Conservation (phyloP, 371 early-diverging fungal genomes). For the Syncephalastrum racemosum region DNA sequence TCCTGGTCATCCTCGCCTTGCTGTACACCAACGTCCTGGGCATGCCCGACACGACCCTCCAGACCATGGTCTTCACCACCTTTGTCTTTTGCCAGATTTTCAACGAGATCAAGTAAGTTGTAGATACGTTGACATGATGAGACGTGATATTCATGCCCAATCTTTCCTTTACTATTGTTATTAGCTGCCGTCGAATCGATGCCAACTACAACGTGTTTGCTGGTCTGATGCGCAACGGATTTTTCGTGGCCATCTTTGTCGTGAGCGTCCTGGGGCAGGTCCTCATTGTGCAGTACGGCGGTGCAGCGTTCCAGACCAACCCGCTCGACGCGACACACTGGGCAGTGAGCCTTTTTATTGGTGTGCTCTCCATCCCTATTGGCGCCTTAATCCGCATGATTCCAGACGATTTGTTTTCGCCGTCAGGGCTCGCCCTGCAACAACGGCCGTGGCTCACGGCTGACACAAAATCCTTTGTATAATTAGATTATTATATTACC, state of each 20-base stretch:
- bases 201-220: slow-evolving; percentile 64
- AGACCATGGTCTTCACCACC: slow-evolving; percentile 72
- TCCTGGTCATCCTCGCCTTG: slow-evolving; percentile 51
- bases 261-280: slow-evolving; percentile 57
- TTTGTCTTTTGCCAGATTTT: slow-evolving; percentile 82
- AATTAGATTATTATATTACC: too few relatives aligned
- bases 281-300: slow-evolving; percentile 64
- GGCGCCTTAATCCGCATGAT: slow-evolving; percentile 69
- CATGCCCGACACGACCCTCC: slow-evolving; percentile 25
- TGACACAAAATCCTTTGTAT: too few relatives aligned
- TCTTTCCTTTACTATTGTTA: slow-evolving; percentile 3
- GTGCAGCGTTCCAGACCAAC: slow-evolving; percentile 57
- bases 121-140: background rate
- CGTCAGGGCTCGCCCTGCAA: too few relatives aligned
- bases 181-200: slow-evolving; percentile 66
- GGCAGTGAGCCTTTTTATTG: slow-evolving; percentile 65
- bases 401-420: slow-evolving; percentile 45
- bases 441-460: too few relatives aligned
- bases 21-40: slow-evolving; percentile 37
- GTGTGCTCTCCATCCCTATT: slow-evolving; percentile 66
- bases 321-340: slow-evolving; percentile 59
- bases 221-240: slow-evolving; percentile 52
- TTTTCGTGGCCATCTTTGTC: slow-evolving; percentile 61
- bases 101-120: slow-evolving; percentile 68
- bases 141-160: slow-evolving; percentile 1